Percentiles rank a stretch among this genome's conserved stretches.
Conservation (phyloP, 257 asterid genomes). For the Haberlea rhodopensis region DNA sequence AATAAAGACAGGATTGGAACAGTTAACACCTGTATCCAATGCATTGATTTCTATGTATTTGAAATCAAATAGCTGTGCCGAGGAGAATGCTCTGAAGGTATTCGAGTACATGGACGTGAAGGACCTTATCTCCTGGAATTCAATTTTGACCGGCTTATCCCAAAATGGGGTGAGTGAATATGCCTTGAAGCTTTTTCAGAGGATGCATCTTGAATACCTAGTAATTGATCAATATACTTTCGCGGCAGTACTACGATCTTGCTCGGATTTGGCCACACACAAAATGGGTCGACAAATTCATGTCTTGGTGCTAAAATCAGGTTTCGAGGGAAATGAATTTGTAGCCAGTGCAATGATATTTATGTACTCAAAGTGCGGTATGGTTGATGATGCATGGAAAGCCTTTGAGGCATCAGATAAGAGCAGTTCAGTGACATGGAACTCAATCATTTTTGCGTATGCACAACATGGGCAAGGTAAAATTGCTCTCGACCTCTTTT, state of each 20-base stretch:
- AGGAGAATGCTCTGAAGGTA: constrained; percentile 53
- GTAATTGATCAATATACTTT: constrained; percentile 69
- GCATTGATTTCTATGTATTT: constrained; percentile 68
- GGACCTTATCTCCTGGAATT: constrained; percentile 79
- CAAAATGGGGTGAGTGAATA: constrained; percentile 66
- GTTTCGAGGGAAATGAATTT: constrained; percentile 55
- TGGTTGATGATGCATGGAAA: constrained; percentile 60
- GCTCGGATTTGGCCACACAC: constrained; percentile 86
- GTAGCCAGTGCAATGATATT: constrained; percentile 70
- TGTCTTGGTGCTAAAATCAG: constrained; percentile 51
- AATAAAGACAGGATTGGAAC: constrained; percentile 67
- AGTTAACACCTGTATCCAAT: constrained; percentile 52
- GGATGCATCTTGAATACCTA: constrained; percentile 46
- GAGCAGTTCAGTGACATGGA: constrained; percentile 73
- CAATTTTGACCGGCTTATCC: constrained; percentile 75
- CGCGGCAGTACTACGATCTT: constrained; percentile 67
- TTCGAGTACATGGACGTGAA: constrained; percentile 42
- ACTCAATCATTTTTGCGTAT: constrained; percentile 72
- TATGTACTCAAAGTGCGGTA: constrained; percentile 87
- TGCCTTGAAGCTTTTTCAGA: constrained; percentile 49
- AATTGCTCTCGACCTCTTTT: constrained; percentile 62
- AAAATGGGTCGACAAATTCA: constrained; percentile 70
- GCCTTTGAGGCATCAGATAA: constrained; percentile 59
- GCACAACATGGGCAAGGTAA: constrained; percentile 88
- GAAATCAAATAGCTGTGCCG: constrained; percentile 38